Percentiles rank a stretch among this genome's conserved stretches.
phyloP scores from a whole-genome alignment of 176 grass and related monocot genomes.

The Cenchrus americanus region DNA sequence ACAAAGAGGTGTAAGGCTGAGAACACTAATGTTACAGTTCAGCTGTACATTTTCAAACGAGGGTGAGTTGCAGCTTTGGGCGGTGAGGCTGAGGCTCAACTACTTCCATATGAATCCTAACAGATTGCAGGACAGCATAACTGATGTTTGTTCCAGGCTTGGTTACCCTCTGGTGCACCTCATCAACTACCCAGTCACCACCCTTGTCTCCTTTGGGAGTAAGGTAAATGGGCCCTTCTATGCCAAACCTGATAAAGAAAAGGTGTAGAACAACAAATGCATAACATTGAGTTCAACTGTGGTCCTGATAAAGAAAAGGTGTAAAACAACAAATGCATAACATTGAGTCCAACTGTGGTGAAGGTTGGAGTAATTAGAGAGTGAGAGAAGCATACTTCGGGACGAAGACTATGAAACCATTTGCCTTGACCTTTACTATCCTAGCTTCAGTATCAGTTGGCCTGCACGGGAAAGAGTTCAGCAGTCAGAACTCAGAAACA shows the following conservation, averaged over 20 bases:
- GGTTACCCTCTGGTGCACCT: conserved; percentile 84
- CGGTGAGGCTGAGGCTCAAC: conserved; percentile 94
- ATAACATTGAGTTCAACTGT: neutral
- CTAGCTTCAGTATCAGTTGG: conserved; percentile 89
- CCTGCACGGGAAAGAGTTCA: conserved; percentile 51
- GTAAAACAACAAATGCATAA: neutral
- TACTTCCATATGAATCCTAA: conserved; percentile 96
- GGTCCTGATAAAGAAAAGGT: conserved; percentile 28
- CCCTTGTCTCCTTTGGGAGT: conserved; percentile 77
- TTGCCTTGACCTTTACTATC: conserved; percentile 98
- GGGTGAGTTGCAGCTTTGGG: conserved; percentile 93
- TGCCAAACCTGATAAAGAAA: conserved; percentile 69
- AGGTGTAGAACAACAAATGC: neutral
- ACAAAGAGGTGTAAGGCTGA: neutral
- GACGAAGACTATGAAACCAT: conserved; percentile 96
- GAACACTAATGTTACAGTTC: conserved; percentile 31
- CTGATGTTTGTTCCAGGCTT: conserved; percentile 67
- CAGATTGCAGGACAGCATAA: conserved; percentile 70
- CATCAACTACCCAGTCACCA: conserved; percentile 86
- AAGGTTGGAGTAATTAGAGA: neutral
- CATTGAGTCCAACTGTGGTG: neutral
- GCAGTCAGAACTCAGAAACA: conserved; percentile 30
- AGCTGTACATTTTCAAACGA: conserved; percentile 56
- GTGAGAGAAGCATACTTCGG: conserved; percentile 71
- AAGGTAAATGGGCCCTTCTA: conserved; percentile 93